Evolutionary conservation across 202 grass and related monocot genomes (phyloP).

Genomic region (Miscanthus sacchariflorus): DNA sequence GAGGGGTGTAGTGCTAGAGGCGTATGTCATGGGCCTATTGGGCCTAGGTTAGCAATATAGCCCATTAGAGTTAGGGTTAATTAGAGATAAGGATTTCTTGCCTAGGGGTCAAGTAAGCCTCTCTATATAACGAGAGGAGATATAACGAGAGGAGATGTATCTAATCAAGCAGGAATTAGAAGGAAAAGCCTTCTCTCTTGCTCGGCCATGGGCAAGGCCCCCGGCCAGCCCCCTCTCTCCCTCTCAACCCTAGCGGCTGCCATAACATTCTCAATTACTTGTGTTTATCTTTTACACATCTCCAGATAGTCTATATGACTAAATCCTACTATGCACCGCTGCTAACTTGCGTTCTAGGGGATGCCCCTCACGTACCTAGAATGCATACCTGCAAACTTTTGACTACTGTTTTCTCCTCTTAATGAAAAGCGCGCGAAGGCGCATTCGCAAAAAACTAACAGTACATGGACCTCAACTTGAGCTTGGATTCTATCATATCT

Average conservation of each 20-base stretch:
- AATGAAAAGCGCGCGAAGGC: neutral
- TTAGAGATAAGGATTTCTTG: neutral
- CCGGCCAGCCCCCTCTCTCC: neutral
- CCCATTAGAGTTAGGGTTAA: neutral
- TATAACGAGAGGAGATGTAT: neutral
- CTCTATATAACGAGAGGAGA: too few species aligned
- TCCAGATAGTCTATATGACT: neutral
- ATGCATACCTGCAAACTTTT: neutral
- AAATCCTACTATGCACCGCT: neutral
- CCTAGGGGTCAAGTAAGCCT: neutral
- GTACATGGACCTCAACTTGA: neutral
- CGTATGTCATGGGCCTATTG: neutral
- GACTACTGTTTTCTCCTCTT: neutral
- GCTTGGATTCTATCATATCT: slow-evolving; percentile 4
- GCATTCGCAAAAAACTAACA: neutral
- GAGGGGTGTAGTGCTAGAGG: neutral
- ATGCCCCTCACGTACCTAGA: neutral
- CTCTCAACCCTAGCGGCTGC: neutral
- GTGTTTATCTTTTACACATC: too few species aligned
- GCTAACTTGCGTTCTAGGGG: neutral
- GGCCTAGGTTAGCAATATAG: neutral
- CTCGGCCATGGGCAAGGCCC: neutral
- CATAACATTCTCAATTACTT: too few species aligned
- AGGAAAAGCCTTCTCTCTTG: neutral
- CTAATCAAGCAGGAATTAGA: neutral